Evolutionary conservation across 257 asterid genomes (phyloP), one percentile per base, ranked within the genome.

Genomic region (Rauvolfia tetraphylla): DNA sequence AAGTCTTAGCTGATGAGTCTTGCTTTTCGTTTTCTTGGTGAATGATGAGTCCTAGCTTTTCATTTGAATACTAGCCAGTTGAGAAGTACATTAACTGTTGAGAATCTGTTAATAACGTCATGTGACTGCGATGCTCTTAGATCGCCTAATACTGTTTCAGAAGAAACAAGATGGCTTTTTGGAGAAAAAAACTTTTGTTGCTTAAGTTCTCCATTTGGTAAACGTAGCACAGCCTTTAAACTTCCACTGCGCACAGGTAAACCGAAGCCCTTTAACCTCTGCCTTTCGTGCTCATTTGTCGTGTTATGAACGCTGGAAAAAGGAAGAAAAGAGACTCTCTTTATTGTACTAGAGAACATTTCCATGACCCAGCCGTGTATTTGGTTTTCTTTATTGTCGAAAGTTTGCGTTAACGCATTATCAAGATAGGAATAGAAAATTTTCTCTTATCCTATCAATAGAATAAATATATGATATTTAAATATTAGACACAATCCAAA

Each of bases 101-200:
- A 54, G 11, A 2, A 20, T 14, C 76, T 54, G 66, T 17, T 10
- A 10, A 54, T 33, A 72, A 51, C 65, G 75, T 72, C 75, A 72
- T 6, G 4, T 25, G 0, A n/a, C 23, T 18, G 22, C 18, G 0
- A 22, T 54, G 42, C 15, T 70, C 7, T 29, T 18, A 33, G 22
- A 11, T 49, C 59, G 18, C 18, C 75, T 33, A 18, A 20, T 11
- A 66, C 38, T 23, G 49, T 54, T 31, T 51, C 76, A 58, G 66
- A 22, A 33, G 65, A 53, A 51, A 51, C 65, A 18, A 48, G 20
- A 31, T 61, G 29, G 23, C 29, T 48, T 44, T 29, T 17, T 1
- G 18, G 7, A 56, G 8, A 10, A 12, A 33, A 48, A 10, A 29
- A 9, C 33, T 33, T 39, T 20, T 51, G 48, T 33, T 2, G 20